phyloP scores from a whole-genome alignment of 257 asterid species.

The Jacaranda mimosifolia region DNA sequence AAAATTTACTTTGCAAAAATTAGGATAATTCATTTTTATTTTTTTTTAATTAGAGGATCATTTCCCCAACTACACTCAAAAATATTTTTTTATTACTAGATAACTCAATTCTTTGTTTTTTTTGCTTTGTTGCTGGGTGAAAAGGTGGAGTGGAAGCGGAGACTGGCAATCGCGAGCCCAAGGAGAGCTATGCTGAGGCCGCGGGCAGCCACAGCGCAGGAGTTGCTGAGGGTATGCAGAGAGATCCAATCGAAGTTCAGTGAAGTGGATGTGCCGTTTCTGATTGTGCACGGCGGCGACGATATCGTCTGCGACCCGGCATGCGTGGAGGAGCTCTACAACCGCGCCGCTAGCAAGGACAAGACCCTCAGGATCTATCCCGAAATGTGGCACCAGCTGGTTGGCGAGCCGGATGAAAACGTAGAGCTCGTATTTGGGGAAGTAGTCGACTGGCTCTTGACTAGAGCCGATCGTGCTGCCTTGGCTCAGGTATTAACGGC shows the following conservation, averaged over 20 bases:
- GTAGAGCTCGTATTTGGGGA: constrained; percentile 88
- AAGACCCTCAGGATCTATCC: constrained; percentile 79
- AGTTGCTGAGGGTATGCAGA: constrained; percentile 74
- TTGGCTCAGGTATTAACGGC: background rate
- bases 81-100: background rate
- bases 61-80: too few relatives aligned
- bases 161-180: constrained; percentile 87
- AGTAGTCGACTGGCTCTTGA: constrained; percentile 74
- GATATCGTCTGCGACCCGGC: constrained; percentile 71
- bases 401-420: constrained; percentile 81
- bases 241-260: constrained; percentile 74
- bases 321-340: constrained; percentile 68
- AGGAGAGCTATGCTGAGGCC: constrained; percentile 70
- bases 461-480: constrained; percentile 43
- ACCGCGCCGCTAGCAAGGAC: constrained; percentile 67
- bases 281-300: constrained; percentile 85
- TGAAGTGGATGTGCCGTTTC: constrained; percentile 73
- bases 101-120: background rate
- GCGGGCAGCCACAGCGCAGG: constrained; percentile 95
- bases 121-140: background rate
- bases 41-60: too few relatives aligned
- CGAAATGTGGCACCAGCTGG: constrained; percentile 91
- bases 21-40: too few relatives aligned
- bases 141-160: constrained; percentile 95
- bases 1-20: too few relatives aligned